A percentile compares a stretch with the other conserved stretches of the same genome.
These are phyloP conservation scores for Coniochaeta sp. DNA, from an alignment of 2,329 filamentous ascomycete species.

Conservation along the genomic window DNA sequence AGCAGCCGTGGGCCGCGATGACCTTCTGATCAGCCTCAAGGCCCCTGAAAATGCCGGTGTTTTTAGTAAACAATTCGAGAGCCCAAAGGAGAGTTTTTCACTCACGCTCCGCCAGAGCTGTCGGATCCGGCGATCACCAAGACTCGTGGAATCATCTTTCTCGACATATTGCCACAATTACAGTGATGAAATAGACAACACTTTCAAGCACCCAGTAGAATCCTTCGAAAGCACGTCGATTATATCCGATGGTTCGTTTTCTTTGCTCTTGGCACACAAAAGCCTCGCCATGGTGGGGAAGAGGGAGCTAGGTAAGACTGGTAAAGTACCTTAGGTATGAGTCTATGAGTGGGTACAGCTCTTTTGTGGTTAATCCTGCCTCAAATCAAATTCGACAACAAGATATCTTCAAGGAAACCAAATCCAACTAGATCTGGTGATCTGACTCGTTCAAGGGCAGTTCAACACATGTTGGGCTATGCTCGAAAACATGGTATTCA, in stretches of 20 bases:
- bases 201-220: background rate
- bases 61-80: background rate
- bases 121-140: constrained; percentile 84
- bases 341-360: too few species aligned
- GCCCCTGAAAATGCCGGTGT: constrained; percentile 48
- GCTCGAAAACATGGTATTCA: background rate
- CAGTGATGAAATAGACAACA: background rate
- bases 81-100: constrained; percentile 12
- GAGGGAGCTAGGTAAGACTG: too few species aligned
- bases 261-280: background rate
- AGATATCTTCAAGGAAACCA: too few species aligned
- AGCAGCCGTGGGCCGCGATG: constrained; percentile 83
- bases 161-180: background rate
- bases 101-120: constrained; percentile 79
- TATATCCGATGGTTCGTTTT: background rate
- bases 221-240: background rate
- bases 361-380: too few species aligned
- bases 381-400: too few species aligned
- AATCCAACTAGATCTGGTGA: too few species aligned
- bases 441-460: too few species aligned
- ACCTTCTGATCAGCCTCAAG: constrained; percentile 96
- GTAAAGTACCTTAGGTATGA: too few species aligned
- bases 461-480: too few species aligned
- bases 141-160: constrained; percentile 38
- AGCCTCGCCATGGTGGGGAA: background rate